Conservation (phyloP, 108 stramenopile species). For the Craspedostauros australis region DNA sequence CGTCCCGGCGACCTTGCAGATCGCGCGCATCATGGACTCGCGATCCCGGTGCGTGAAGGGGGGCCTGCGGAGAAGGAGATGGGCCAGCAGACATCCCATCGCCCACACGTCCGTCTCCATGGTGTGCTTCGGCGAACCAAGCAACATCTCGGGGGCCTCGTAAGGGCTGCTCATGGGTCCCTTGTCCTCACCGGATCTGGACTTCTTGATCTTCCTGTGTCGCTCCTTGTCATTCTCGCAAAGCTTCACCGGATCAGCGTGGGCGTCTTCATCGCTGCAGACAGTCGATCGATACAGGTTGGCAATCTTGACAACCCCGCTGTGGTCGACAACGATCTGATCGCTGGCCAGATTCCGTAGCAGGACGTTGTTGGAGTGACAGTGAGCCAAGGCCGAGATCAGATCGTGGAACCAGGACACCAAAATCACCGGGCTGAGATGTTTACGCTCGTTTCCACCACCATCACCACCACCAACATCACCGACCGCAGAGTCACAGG, state of each 20-base stretch:
- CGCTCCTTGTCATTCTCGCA: constrained; percentile 18
- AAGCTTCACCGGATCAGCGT: constrained; percentile 38
- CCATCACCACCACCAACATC: constrained; percentile 14
- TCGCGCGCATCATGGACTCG: constrained; percentile 42
- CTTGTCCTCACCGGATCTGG: constrained; percentile 43
- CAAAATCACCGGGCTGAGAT: constrained; percentile 51
- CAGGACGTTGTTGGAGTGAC: constrained; percentile 71
- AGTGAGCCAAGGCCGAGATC: constrained; percentile 68
- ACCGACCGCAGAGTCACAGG: constrained; percentile 13
- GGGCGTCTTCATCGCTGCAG: constrained; percentile 38
- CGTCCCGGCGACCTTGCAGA: constrained; percentile 75
- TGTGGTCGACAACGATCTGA: constrained; percentile 72
- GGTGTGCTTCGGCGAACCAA: constrained; percentile 67
- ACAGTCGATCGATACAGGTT: constrained; percentile 69
- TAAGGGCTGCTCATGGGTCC: constrained; percentile 56
- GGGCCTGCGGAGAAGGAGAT: constrained; percentile 70
- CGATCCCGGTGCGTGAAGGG: constrained; percentile 71
- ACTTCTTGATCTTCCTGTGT: constrained; percentile 21
- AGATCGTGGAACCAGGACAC: constrained; percentile 74
- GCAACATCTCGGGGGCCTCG: constrained; percentile 67
- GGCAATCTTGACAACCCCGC: constrained; percentile 66
- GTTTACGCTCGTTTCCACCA: constrained; percentile 11
- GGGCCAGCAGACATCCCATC: constrained; percentile 69
- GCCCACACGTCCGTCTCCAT: constrained; percentile 81
- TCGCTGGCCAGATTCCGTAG: constrained; percentile 65